phyloP scores from a whole-genome alignment of 345 rosid genomes.

The Syzygium jambos region DNA sequence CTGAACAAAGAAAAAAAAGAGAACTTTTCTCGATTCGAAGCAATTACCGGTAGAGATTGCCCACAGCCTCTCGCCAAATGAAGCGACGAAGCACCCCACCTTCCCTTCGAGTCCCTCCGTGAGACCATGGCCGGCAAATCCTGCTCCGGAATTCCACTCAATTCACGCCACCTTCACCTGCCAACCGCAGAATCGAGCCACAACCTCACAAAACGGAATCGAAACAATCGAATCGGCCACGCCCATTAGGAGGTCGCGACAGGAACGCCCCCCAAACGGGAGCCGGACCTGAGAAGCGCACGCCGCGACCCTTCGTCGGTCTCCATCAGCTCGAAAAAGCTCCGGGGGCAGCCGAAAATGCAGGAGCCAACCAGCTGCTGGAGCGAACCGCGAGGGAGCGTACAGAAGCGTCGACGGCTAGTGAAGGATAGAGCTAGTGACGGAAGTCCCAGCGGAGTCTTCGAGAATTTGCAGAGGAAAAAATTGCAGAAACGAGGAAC shows the following conservation, averaged over 20 bases:
- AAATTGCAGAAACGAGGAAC: too few relatives aligned
- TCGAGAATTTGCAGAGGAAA: too few relatives aligned
- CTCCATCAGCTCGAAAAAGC: not conserved
- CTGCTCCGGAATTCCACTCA: slow-evolving; percentile 90
- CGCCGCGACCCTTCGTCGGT: not conserved
- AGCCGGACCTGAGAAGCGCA: not conserved
- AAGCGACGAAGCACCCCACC: slow-evolving; percentile 73
- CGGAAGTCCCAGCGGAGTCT: too few relatives aligned
- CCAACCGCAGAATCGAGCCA: not conserved
- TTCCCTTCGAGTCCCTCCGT: slow-evolving; percentile 64
- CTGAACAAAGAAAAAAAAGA: too few relatives aligned
- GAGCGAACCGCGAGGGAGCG: too few relatives aligned
- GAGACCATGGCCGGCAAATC: slow-evolving; percentile 86
- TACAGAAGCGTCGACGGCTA: not conserved
- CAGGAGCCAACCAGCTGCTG: too few relatives aligned
- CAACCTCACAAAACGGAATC: not conserved
- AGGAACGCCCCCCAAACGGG: not conserved
- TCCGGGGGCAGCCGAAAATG: not conserved
- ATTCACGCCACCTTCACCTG: slow-evolving; percentile 55
- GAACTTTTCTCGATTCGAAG: not conserved
- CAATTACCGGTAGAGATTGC: slow-evolving; percentile 59
- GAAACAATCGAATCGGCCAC: not conserved
- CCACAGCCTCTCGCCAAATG: slow-evolving; percentile 93
- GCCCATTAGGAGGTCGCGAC: not conserved
- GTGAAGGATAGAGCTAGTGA: not conserved